Evolutionary conservation across 2,329 filamentous ascomycete species (phyloP).

Genomic region (Cladosporium sp.): DNA sequence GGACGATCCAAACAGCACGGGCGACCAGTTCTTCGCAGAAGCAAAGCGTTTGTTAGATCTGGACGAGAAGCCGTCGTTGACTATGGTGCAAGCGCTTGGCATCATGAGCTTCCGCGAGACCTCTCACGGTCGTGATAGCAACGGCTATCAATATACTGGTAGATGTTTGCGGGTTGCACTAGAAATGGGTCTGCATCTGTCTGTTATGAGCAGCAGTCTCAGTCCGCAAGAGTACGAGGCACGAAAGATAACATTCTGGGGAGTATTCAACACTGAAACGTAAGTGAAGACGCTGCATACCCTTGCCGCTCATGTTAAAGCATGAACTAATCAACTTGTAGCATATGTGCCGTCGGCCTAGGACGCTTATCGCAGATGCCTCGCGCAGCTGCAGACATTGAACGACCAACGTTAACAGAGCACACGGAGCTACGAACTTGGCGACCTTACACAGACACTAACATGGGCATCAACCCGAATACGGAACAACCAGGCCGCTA

Average conservation of each 20-base stretch:
- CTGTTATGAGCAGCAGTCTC: conserved; percentile 37
- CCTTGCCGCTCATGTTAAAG: background rate
- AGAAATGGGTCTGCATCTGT: conserved; percentile 68
- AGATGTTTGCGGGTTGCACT: conserved; percentile 71
- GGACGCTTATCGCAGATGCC: conserved; percentile 52
- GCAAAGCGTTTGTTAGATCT: conserved; percentile 61
- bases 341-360: conserved; percentile 47
- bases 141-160: conserved; percentile 71
- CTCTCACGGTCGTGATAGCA: conserved; percentile 66
- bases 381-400: conserved; percentile 49
- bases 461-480: conserved; percentile 53
- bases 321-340: conserved; percentile 26
- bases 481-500: conserved; percentile 66
- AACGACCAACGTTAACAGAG: conserved; percentile 43
- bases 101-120: conserved; percentile 76
- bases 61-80: conserved; percentile 61
- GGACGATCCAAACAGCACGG: conserved; percentile 63
- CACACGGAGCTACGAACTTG: conserved; percentile 37
- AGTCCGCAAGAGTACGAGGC: conserved; percentile 48
- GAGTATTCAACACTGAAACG: conserved; percentile 52
- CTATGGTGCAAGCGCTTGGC: conserved; percentile 72
- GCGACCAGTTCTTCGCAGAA: conserved; percentile 74
- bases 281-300: conserved; percentile 31
- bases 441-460: conserved; percentile 40
- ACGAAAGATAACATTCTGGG: conserved; percentile 56